These are phyloP conservation scores for Piloderma croceum DNA, from an alignment of 768 basidiomycete species.

Conservation along the genomic window DNA sequence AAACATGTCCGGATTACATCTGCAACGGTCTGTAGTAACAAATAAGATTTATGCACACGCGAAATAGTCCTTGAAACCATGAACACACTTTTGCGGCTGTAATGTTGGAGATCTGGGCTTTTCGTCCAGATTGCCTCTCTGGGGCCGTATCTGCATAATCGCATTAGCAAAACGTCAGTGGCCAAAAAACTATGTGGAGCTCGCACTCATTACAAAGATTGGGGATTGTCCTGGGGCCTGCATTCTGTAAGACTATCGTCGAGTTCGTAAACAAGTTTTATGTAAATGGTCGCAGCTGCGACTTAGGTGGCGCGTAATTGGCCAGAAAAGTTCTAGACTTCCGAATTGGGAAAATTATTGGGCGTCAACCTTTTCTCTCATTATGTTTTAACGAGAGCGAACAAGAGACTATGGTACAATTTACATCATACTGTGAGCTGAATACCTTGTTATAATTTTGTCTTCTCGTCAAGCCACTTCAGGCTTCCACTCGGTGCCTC, in stretches of 20 bases:
- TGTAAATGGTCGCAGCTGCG: too few species aligned
- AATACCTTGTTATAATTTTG: too few species aligned
- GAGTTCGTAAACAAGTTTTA: too few species aligned
- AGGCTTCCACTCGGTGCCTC: background rate
- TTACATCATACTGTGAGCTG: too few species aligned
- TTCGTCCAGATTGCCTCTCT: slow-evolving; percentile 88
- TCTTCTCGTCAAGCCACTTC: too few species aligned
- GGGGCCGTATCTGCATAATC: slow-evolving; percentile 76
- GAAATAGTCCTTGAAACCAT: background rate
- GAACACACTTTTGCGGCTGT: slow-evolving; percentile 84
- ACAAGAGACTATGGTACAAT: too few species aligned
- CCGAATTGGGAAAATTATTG: too few species aligned
- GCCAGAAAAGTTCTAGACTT: too few species aligned
- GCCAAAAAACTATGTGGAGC: background rate
- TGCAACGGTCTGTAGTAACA: slow-evolving; percentile 71
- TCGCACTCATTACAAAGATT: slow-evolving; percentile 78
- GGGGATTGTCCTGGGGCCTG: slow-evolving; percentile 55
- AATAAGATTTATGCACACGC: slow-evolving; percentile 2
- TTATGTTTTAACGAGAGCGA: too few species aligned
- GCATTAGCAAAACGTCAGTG: background rate
- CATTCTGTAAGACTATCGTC: too few species aligned
- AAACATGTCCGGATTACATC: slow-evolving; percentile 98
- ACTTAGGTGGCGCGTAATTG: too few species aligned
- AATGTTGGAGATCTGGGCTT: slow-evolving; percentile 96
- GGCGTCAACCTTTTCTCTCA: too few species aligned